A percentile compares a stretch with the other conserved stretches of the same genome.
Evolutionary conservation across 169 alveolate species (phyloP).

Genomic region (Cystoisospora suis): DNA sequence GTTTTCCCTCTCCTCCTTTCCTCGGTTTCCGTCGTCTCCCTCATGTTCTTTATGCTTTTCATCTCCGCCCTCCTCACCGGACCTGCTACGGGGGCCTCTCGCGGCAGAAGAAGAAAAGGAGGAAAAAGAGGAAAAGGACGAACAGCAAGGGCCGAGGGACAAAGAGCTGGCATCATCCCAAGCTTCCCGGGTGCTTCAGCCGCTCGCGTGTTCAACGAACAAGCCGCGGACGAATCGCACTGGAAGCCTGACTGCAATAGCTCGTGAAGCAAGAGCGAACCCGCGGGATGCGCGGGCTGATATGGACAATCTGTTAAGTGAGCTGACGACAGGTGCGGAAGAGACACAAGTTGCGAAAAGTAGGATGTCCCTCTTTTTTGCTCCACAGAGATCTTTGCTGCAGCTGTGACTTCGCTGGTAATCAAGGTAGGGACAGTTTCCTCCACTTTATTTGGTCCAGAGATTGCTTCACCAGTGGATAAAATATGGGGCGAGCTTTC

Average conservation of each 20-base stretch:
- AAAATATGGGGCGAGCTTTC: too few relatives aligned
- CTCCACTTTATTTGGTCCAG: too few relatives aligned
- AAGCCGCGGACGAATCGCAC: neutral
- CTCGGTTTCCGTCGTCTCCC: neutral
- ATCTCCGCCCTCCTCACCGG: neutral
- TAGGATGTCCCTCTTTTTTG: too few relatives aligned
- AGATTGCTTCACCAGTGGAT: too few relatives aligned
- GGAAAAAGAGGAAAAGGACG: neutral
- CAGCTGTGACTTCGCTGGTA: too few relatives aligned
- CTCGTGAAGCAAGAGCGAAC: neutral
- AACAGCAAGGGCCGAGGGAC: neutral
- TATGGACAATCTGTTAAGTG: too few relatives aligned
- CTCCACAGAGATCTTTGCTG: too few relatives aligned
- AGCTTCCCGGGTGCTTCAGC: neutral
- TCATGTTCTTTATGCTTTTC: neutral
- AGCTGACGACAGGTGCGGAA: too few relatives aligned
- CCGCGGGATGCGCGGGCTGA: too few relatives aligned
- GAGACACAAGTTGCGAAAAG: too few relatives aligned
- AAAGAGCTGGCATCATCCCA: neutral
- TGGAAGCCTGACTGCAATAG: neutral
- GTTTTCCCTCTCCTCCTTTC: neutral
- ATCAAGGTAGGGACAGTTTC: too few relatives aligned
- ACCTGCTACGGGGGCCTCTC: neutral
- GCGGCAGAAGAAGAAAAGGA: constrained; percentile 22
- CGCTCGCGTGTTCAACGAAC: neutral